Base-by-base conservation (phyloP, 495 filamentous ascomycete genomes). In the Aspergillus sparsus region DNA sequence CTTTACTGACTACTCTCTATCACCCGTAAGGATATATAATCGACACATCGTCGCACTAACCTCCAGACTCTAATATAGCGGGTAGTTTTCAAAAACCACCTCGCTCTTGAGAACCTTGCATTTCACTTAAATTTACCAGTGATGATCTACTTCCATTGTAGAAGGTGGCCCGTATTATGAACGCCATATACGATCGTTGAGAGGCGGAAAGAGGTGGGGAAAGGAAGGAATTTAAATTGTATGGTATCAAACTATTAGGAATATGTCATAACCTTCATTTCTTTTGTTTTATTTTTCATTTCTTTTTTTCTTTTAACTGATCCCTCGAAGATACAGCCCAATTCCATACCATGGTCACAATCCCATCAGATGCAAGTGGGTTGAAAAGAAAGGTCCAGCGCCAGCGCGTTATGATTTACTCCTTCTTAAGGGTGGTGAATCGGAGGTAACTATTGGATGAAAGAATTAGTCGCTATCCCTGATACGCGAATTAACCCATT, bases 341-440 rank as follows among this genome's bases (percentile, higher is more conserved):
- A 63, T 59, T 31, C 45, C 34, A 57, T 57, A 46, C 39, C 32
- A 21, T 16, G 27, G 49, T 54, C 57, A 62, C 53, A 55, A 50
- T 39, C 47, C 18, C 32, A 56, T 42, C 46, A 53, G 44, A 32
- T n/a, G 6, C 33, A 57, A 36, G 62, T 63, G 39, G 52, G 41
- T 55, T 21, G 21, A 18, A 34, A 37, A 32, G 54, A 42, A 68
- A 53, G 56, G 41, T 33, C 12, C 3, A 27, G 21, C 21, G 21
- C 12, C 3, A 27, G 21, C 21, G 21, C 21, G 32, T 42, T 36
- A 21, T 36, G 42, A 58, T 71, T 68, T 77, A 79, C 57, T 74
- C 52, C 66, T 70, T 68, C 58, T 71, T 69, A 55, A 72, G 49
- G 68, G 67, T 78, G 68, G 74, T 75, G 73, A 79, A 79, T 50